Conservation (phyloP, 768 basidiomycete genomes). For the Lyophyllum decastes region DNA sequence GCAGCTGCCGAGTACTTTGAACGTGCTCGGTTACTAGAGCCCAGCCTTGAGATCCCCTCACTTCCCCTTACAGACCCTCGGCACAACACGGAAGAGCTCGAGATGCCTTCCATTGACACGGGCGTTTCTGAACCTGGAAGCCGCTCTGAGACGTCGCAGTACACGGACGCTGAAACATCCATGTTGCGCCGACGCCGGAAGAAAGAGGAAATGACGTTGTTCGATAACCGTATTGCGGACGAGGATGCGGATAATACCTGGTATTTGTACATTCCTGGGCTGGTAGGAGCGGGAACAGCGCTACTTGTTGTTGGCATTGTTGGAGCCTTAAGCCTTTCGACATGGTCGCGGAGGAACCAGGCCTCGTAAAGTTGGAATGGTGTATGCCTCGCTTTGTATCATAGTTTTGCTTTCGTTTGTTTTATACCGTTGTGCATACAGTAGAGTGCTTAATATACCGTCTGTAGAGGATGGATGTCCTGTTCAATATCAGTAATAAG, state of each 20-base stretch:
- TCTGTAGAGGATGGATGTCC: neutral
- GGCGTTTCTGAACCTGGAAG: conserved; percentile 35
- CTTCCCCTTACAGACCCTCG: conserved; percentile 47
- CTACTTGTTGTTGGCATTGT: conserved; percentile 77
- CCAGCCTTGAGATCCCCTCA: conserved; percentile 68
- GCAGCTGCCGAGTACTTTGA: conserved; percentile 74
- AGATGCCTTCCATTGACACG: conserved; percentile 71
- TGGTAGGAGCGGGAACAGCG: conserved; percentile 85
- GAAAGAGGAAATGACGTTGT: conserved; percentile 54
- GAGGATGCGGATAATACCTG: conserved; percentile 72
- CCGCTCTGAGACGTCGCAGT: conserved; percentile 34
- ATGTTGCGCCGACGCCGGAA: conserved; percentile 50
- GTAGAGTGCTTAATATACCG: neutral
- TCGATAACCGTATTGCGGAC: conserved; percentile 44
- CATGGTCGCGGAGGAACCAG: conserved; percentile 67
- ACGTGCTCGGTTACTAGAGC: conserved; percentile 59
- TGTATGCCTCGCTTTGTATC: conserved; percentile 6
- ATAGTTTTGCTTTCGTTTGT: conserved; percentile 9
- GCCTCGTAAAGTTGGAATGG: conserved; percentile 13
- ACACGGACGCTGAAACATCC: conserved; percentile 37
- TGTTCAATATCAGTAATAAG: no score
- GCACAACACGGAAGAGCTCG: conserved; percentile 42
- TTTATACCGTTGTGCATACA: conserved; percentile 1
- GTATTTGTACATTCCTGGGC: conserved; percentile 78
- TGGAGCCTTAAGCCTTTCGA: conserved; percentile 75